phyloP scores from a whole-genome alignment of 2,329 filamentous ascomycete genomes.

The Trichoderma simmonsii region DNA sequence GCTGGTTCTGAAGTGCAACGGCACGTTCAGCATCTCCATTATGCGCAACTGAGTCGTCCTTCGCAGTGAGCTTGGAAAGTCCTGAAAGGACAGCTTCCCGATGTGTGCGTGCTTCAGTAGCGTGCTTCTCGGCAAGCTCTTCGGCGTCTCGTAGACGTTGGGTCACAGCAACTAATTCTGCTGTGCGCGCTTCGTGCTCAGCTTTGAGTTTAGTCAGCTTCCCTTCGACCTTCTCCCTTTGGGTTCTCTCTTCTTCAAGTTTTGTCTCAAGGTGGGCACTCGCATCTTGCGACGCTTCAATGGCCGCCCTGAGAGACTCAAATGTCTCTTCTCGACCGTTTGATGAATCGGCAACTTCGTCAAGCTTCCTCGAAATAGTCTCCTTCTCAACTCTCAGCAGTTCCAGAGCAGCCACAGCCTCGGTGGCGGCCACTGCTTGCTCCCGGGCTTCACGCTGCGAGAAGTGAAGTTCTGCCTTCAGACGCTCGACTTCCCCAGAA shows the following conservation, averaged over 20 bases:
- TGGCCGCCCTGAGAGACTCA: conserved; percentile 70
- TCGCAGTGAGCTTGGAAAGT: conserved; percentile 67
- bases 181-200: conserved; percentile 77
- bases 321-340: conserved; percentile 71
- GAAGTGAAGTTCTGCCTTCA: conserved; percentile 82
- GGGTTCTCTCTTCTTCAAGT: conserved; percentile 75
- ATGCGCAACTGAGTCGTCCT: conserved; percentile 46
- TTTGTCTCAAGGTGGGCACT: conserved; percentile 73
- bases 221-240: conserved; percentile 70
- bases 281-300: conserved; percentile 76
- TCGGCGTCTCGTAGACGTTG: conserved; percentile 80
- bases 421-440: conserved; percentile 71
- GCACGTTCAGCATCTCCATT: conserved; percentile 64
- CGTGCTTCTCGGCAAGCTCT: conserved; percentile 82
- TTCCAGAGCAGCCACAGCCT: conserved; percentile 71
- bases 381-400: conserved; percentile 83
- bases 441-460: conserved; percentile 75
- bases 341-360: conserved; percentile 63
- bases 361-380: conserved; percentile 66
- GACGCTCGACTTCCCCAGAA: conserved; percentile 76
- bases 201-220: conserved; percentile 73
- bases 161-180: conserved; percentile 71
- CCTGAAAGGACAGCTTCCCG: conserved; percentile 78
- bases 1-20: conserved; percentile 71
- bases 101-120: conserved; percentile 82